phyloP scores from a whole-genome alignment of 805 yeast species.

The Jamesozyma gamospora region DNA sequence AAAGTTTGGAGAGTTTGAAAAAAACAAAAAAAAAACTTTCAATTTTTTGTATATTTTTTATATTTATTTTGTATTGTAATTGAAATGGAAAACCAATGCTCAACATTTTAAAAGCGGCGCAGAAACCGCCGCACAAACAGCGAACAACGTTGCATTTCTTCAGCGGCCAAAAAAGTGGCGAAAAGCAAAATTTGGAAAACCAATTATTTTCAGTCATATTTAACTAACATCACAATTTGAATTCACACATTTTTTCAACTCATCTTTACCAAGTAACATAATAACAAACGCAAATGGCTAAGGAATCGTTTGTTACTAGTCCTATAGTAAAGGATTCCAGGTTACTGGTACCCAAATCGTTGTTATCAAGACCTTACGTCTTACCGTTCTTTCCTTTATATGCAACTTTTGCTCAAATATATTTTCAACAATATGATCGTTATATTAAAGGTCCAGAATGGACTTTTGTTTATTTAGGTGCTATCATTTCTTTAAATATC shows the following conservation, averaged over 20 bases:
- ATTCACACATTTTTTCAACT: too few species aligned
- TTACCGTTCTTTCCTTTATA: constrained; percentile 75
- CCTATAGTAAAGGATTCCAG: constrained; percentile 64
- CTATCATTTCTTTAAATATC: constrained; percentile 62
- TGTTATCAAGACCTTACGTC: constrained; percentile 59
- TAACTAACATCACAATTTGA: too few species aligned
- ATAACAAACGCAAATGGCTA: constrained; percentile 8
- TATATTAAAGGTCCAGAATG: constrained; percentile 87
- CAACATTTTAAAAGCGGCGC: too few species aligned
- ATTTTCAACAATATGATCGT: constrained; percentile 58
- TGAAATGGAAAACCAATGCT: too few species aligned
- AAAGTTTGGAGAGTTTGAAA: constrained; percentile 36
- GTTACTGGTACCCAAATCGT: constrained; percentile 59
- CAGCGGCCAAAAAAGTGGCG: too few species aligned
- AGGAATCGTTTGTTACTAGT: constrained; percentile 43
- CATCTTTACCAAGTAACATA: background rate
- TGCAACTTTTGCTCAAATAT: constrained; percentile 61
- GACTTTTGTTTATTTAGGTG: constrained; percentile 82
- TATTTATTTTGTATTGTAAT: too few species aligned
- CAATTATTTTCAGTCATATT: too few species aligned
- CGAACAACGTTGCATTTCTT: too few species aligned
- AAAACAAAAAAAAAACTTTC: too few species aligned
- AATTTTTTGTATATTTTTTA: too few species aligned
- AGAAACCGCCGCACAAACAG: too few species aligned
- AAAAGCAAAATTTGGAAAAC: too few species aligned